Percentiles rank a stretch among this genome's conserved stretches.
Evolutionary conservation across 116 monocot species (phyloP).

Genomic region (Posidonia oceanica): DNA sequence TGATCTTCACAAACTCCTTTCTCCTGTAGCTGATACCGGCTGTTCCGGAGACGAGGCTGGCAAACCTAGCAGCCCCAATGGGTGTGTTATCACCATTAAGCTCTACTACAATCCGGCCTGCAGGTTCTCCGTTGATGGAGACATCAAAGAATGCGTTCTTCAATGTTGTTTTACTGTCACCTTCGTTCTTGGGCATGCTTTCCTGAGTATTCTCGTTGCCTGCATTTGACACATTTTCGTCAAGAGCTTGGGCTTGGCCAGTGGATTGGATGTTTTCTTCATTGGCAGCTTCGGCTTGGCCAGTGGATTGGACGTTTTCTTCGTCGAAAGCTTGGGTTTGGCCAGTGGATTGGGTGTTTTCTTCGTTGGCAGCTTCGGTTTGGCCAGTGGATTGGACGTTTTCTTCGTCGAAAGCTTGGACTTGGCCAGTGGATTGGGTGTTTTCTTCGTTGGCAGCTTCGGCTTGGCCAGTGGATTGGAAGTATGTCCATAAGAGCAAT

Average conservation of each 20-base stretch:
- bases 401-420: not conserved
- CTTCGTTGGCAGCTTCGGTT: not conserved
- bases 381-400: not conserved
- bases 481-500: conserved; percentile 8
- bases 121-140: conserved; percentile 46
- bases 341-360: not conserved
- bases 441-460: not conserved
- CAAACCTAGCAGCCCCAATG: conserved; percentile 37
- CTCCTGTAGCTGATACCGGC: conserved; percentile 52
- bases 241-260: not conserved
- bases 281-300: not conserved
- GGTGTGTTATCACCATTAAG: conserved; percentile 36
- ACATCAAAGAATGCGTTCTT: conserved; percentile 56
- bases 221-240: not conserved
- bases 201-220: not conserved
- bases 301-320: not conserved
- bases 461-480: not conserved
- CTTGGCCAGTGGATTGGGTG: not conserved
- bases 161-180: conserved; percentile 4
- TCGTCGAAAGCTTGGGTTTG: not conserved
- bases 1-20: conserved; percentile 67
- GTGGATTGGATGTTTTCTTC: not conserved
- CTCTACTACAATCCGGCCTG: conserved; percentile 51
- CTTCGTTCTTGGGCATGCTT: not conserved
- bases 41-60: conserved; percentile 34